These are phyloP conservation scores for Euphorbia pulcherrima DNA, from an alignment of 345 rosid genomes.

Conservation along the genomic window DNA sequence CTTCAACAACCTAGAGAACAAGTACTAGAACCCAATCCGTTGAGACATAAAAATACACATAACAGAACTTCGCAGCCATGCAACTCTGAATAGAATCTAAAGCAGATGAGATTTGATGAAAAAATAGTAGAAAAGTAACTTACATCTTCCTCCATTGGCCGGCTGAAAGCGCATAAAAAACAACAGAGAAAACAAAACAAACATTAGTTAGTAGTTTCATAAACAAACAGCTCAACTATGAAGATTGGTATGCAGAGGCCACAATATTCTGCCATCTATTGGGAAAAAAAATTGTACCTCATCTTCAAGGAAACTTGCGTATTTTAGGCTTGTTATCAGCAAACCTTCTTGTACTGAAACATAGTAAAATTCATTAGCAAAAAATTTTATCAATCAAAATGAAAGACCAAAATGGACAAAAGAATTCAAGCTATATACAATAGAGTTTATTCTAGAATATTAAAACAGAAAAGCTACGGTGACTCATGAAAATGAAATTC, in stretches of 20 bases:
- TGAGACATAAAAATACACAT: neutral
- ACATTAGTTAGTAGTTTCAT: neutral
- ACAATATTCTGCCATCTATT: too few species aligned
- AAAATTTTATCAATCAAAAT: neutral
- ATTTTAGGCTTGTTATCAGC: neutral
- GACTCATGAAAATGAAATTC: neutral
- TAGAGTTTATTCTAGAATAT: neutral
- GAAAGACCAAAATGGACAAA: neutral
- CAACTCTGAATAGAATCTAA: neutral
- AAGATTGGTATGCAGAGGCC: neutral
- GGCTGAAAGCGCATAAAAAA: constrained; percentile 4
- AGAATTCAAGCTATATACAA: neutral
- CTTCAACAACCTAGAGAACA: too few species aligned
- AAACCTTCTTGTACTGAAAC: neutral
- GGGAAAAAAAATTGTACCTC: constrained; percentile 11
- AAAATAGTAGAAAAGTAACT: neutral
- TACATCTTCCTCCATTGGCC: constrained; percentile 27
- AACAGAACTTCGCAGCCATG: neutral
- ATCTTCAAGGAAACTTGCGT: neutral
- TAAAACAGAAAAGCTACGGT: neutral
- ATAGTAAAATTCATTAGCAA: neutral
- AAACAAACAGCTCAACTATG: neutral
- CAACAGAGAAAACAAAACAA: neutral
- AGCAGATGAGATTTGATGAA: neutral
- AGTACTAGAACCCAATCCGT: neutral